A percentile compares a stretch with the other conserved stretches of the same genome.
Evolutionary conservation across 208 protist species (phyloP).

Genomic region (Trypanosoma brucei): DNA sequence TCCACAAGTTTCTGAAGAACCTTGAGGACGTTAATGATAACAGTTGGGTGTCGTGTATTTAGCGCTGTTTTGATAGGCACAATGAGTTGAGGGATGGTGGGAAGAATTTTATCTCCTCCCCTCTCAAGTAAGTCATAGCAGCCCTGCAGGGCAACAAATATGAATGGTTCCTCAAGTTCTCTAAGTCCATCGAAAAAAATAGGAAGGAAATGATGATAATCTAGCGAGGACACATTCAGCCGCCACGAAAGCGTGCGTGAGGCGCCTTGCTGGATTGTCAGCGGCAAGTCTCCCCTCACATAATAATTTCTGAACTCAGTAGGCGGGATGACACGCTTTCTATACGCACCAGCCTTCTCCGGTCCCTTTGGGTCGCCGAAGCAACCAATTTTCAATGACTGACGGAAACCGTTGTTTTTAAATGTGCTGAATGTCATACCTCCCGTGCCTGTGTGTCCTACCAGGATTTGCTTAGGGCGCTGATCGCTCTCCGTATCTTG

Average conservation of each 20-base stretch:
- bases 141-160: slow-evolving; percentile 94
- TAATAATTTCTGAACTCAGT: slow-evolving; percentile 98
- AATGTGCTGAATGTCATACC: slow-evolving; percentile 85
- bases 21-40: slow-evolving; percentile 94
- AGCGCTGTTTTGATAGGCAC: slow-evolving; percentile 98
- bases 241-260: slow-evolving; percentile 95
- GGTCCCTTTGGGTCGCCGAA: slow-evolving; percentile 75
- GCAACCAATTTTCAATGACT: slow-evolving; percentile 49
- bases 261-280: slow-evolving; percentile 93
- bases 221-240: slow-evolving; percentile 95
- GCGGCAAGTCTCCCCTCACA: slow-evolving; percentile 96
- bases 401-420: slow-evolving; percentile 35
- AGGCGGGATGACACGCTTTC: slow-evolving; percentile 71
- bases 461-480: slow-evolving; percentile 32
- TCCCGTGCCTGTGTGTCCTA: slow-evolving; percentile 74
- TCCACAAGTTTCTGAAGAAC: slow-evolving; percentile 96
- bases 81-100: slow-evolving; percentile 98
- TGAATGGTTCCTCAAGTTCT: slow-evolving; percentile 95
- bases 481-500: background rate
- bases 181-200: slow-evolving; percentile 98
- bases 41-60: slow-evolving; percentile 95
- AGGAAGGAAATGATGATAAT: slow-evolving; percentile 99
- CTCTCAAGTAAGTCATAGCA: slow-evolving; percentile 92
- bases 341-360: slow-evolving; percentile 59
- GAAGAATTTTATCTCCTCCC: slow-evolving; percentile 94